phyloP scores from a whole-genome alignment of 2,329 filamentous ascomycete genomes.

The Fusarium robinianum region DNA sequence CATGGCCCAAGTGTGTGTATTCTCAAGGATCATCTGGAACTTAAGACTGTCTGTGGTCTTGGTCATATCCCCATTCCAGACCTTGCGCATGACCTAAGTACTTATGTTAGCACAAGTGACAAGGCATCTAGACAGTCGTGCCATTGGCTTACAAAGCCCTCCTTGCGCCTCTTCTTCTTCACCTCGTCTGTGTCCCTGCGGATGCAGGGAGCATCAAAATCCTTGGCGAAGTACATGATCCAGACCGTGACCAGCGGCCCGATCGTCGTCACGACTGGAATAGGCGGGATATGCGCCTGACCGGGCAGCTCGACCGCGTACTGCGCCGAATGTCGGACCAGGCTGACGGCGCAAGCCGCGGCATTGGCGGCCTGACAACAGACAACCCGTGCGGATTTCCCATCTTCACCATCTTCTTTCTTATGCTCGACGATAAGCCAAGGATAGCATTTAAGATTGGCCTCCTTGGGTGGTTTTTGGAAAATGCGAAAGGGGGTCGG shows the following conservation, averaged over 20 bases:
- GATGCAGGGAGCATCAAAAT: conserved; percentile 8
- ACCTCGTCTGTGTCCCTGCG: background rate
- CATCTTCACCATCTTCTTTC: background rate
- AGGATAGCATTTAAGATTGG: conserved; percentile 22
- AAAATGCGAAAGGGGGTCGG: conserved; percentile 13
- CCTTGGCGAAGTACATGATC: conserved; percentile 18
- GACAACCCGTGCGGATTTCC: background rate
- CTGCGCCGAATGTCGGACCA: conserved; percentile 9
- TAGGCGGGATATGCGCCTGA: conserved; percentile 18
- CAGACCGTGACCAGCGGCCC: conserved; percentile 22
- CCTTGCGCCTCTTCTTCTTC: background rate
- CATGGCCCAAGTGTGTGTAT: conserved; percentile 29
- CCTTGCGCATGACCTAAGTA: conserved; percentile 20
- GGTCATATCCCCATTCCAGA: conserved; percentile 26
- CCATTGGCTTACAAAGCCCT: conserved; percentile 12
- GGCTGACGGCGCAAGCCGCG: conserved; percentile 19
- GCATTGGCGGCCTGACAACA: conserved; percentile 24
- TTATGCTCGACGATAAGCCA: conserved; percentile 31
- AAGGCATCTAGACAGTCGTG: background rate
- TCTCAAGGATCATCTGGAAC: conserved; percentile 29
- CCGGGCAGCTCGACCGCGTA: conserved; percentile 11
- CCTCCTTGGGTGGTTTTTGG: background rate
- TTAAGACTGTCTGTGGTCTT: conserved; percentile 10
- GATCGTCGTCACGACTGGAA: conserved; percentile 22
- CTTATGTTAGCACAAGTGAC: background rate